These are phyloP conservation scores for Astrephomene gubernaculifera DNA, from an alignment of 139 green algal genomes.

Conservation along the genomic window DNA sequence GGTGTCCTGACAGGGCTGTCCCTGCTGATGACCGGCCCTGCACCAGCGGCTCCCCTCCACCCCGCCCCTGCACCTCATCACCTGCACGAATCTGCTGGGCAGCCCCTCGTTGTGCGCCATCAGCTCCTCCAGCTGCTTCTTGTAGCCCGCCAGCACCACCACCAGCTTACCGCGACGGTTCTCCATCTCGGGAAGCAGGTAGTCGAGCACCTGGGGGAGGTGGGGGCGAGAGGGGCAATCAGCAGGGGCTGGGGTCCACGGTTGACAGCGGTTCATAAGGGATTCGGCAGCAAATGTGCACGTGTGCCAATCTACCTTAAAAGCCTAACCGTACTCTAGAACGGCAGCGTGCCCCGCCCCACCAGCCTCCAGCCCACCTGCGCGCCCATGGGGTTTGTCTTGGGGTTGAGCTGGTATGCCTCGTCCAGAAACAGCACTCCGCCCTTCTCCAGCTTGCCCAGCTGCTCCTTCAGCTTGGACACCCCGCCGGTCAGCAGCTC, in stretches of 20 bases:
- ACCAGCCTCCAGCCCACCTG: slow-evolving; percentile 48
- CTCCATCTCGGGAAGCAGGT: slow-evolving; percentile 65
- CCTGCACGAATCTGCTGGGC: slow-evolving; percentile 56
- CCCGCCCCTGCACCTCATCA: too few species aligned
- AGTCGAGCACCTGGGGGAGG: slow-evolving; percentile 62
- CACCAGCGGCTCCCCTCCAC: too few species aligned
- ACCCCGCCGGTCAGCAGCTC: slow-evolving; percentile 51
- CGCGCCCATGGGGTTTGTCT: slow-evolving; percentile 58
- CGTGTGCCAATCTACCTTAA: too few species aligned
- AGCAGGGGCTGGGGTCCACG: too few species aligned
- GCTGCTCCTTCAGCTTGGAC: slow-evolving; percentile 54
- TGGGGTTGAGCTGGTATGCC: slow-evolving; percentile 67
- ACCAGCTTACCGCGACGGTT: slow-evolving; percentile 61
- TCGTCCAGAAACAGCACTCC: slow-evolving; percentile 69
- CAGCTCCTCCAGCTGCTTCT: slow-evolving; percentile 67
- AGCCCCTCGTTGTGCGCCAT: slow-evolving; percentile 66
- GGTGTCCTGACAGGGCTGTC: too few species aligned
- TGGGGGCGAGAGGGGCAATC: too few species aligned
- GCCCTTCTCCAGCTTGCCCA: slow-evolving; percentile 58
- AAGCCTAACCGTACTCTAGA: too few species aligned
- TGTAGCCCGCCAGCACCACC: slow-evolving; percentile 62
- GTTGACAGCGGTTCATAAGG: too few species aligned
- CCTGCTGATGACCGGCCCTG: too few species aligned
- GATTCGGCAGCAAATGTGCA: too few species aligned
- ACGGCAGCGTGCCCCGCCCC: too few species aligned